Evolutionary conservation across 169 alveolate genomes (phyloP).

Genomic region (Babesia divergens): DNA sequence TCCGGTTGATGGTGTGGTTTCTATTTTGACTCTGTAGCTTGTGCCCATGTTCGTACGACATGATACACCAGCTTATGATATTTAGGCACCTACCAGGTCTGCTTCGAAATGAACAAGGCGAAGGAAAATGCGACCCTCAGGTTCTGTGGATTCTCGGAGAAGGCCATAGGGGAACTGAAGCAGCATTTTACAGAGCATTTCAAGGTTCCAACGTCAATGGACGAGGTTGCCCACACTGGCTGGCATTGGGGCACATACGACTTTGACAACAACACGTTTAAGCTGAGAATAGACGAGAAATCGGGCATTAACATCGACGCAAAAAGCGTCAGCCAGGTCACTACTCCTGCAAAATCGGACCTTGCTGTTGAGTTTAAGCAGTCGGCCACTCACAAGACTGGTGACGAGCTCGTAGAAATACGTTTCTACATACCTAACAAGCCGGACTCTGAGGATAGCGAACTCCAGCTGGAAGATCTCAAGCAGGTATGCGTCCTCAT

Average conservation of each 20-base stretch:
- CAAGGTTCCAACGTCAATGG: slow-evolving; percentile 61
- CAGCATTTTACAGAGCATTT: slow-evolving; percentile 81
- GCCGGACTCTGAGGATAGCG: slow-evolving; percentile 70
- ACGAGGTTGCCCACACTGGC: slow-evolving; percentile 77
- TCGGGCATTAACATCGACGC: slow-evolving; percentile 78
- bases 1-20: too few species aligned
- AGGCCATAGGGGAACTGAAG: slow-evolving; percentile 74
- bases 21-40: too few species aligned
- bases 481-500: slow-evolving; percentile 62
- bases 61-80: neutral
- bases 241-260: slow-evolving; percentile 89
- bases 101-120: slow-evolving; percentile 69
- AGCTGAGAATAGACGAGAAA: slow-evolving; percentile 71
- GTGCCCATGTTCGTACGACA: too few species aligned
- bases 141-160: slow-evolving; percentile 75
- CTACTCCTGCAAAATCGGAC: slow-evolving; percentile 84
- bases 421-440: slow-evolving; percentile 71
- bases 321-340: slow-evolving; percentile 76
- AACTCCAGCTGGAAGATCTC: slow-evolving; percentile 64
- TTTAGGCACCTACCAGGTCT: slow-evolving; percentile 71
- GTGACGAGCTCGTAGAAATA: slow-evolving; percentile 70
- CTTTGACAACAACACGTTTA: slow-evolving; percentile 73
- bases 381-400: slow-evolving; percentile 18
- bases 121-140: slow-evolving; percentile 68
- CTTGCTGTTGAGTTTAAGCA: slow-evolving; percentile 81